Conservation (phyloP, 306 rosid genomes). For the Ammopiptanthus mongolicus region DNA sequence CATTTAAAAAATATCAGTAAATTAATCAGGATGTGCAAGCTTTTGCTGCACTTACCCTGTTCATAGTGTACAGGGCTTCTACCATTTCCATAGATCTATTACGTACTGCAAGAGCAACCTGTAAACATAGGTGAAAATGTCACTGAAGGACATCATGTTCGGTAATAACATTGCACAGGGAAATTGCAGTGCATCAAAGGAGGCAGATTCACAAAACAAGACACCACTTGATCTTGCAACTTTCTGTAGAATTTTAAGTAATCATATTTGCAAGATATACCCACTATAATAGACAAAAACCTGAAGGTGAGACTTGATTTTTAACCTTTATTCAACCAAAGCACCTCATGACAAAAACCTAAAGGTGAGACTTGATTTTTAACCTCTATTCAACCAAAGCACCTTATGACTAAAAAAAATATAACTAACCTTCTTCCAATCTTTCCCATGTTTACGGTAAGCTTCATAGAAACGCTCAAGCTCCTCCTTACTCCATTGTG, state of each 20-base stretch:
- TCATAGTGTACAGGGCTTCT: slow-evolving; percentile 91
- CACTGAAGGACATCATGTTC: slow-evolving; percentile 5
- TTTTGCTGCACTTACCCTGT: slow-evolving; percentile 46
- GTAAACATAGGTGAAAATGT: slow-evolving; percentile 16
- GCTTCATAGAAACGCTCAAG: slow-evolving; percentile 79
- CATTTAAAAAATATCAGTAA: slow-evolving; percentile 21
- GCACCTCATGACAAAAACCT: slow-evolving; percentile 4
- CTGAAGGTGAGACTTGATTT: slow-evolving; percentile 6
- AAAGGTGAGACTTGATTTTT: slow-evolving; percentile 2
- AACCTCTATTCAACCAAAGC: slow-evolving; percentile 11
- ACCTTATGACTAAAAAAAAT: slow-evolving; percentile 4
- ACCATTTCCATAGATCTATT: slow-evolving; percentile 80
- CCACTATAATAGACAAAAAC: neutral
- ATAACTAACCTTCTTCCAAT: slow-evolving; percentile 87
- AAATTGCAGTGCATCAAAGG: slow-evolving; percentile 8
- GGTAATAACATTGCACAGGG: slow-evolving; percentile 1
- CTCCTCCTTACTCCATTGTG: slow-evolving; percentile 84
- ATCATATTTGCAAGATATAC: slow-evolving; percentile 1
- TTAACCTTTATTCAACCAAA: slow-evolving; percentile 8
- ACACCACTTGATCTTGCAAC: slow-evolving; percentile 8
- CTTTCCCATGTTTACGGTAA: slow-evolving; percentile 82
- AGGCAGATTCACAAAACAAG: slow-evolving; percentile 20
- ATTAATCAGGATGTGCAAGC: slow-evolving; percentile 13
- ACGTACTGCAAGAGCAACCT: slow-evolving; percentile 75
- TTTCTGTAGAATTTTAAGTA: slow-evolving; percentile 11